Conservation (phyloP, 176 grass and related monocot genomes). For the Musa acuminata region DNA sequence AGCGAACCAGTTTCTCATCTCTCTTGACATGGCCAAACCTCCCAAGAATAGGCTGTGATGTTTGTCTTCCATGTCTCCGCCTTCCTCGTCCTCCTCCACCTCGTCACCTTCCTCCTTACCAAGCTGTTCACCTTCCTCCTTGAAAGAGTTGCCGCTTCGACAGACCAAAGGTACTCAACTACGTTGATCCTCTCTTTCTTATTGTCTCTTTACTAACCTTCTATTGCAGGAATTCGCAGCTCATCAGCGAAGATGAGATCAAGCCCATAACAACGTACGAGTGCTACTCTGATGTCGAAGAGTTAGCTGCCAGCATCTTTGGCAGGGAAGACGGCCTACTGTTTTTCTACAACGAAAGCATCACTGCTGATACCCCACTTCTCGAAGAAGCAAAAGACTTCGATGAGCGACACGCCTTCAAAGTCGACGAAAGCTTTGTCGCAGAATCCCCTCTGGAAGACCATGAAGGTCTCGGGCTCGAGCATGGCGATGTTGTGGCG, state of each 20-base stretch:
- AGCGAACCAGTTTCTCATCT: neutral
- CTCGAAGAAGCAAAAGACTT: slow-evolving; percentile 48
- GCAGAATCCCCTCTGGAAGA: slow-evolving; percentile 7
- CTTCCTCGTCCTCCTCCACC: slow-evolving; percentile 41
- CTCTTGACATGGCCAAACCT: slow-evolving; percentile 2
- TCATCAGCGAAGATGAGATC: neutral
- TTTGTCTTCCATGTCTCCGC: slow-evolving; percentile 30
- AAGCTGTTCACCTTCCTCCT: slow-evolving; percentile 45
- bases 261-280: slow-evolving; percentile 1
- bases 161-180: slow-evolving; percentile 11
- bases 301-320: neutral
- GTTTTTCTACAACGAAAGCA: slow-evolving; percentile 65
- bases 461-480: neutral
- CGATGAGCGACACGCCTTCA: slow-evolving; percentile 24
- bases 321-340: slow-evolving; percentile 18
- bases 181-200: neutral
- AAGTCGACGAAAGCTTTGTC: slow-evolving; percentile 28
- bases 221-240: slow-evolving; percentile 18
- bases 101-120: slow-evolving; percentile 53
- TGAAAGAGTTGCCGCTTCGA: slow-evolving; percentile 9
- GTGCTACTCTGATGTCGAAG: neutral
- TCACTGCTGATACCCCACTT: slow-evolving; percentile 39
- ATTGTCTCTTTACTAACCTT: neutral
- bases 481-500: neutral
- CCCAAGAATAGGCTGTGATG: slow-evolving; percentile 18